Conservation (phyloP, 2,329 filamentous ascomycete genomes). For the Rachicladosporium sp. region DNA sequence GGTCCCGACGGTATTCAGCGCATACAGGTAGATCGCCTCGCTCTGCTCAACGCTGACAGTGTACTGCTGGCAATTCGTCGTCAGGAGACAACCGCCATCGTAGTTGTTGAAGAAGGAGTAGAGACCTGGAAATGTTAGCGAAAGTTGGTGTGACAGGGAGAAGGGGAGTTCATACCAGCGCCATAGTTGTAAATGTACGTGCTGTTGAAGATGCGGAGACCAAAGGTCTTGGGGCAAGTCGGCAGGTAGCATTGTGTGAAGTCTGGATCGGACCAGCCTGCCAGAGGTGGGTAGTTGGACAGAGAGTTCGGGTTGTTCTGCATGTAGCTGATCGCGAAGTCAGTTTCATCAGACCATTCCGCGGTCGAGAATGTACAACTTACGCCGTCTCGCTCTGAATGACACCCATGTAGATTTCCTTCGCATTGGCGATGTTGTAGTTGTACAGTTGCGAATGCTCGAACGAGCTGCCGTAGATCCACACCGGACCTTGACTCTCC, state of each 20-base stretch:
- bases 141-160: too few relatives aligned
- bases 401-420: constrained; percentile 67
- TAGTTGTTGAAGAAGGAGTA: constrained; percentile 47
- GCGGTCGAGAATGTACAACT: constrained; percentile 10
- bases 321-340: constrained; percentile 39
- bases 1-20: constrained; percentile 32
- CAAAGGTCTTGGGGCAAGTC: constrained; percentile 62
- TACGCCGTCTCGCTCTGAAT: constrained; percentile 88
- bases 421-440: constrained; percentile 69
- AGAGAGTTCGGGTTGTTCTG: constrained; percentile 68
- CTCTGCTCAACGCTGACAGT: constrained; percentile 31
- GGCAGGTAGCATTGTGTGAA: constrained; percentile 47
- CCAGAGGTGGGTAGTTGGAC: constrained; percentile 49
- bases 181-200: constrained; percentile 34
- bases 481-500: constrained; percentile 39
- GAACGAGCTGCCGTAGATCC: constrained; percentile 54
- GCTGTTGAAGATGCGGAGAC: constrained; percentile 57
- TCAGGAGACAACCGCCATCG: constrained; percentile 33
- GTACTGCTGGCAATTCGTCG: constrained; percentile 37
- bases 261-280: constrained; percentile 52
- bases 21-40: constrained; percentile 33
- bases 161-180: constrained; percentile 19
- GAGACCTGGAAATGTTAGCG: constrained; percentile 37
- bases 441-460: constrained; percentile 56
- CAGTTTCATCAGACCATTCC: background rate